Conservation (phyloP, 2,329 filamentous ascomycete species). For the Xylariaceae sp. region DNA sequence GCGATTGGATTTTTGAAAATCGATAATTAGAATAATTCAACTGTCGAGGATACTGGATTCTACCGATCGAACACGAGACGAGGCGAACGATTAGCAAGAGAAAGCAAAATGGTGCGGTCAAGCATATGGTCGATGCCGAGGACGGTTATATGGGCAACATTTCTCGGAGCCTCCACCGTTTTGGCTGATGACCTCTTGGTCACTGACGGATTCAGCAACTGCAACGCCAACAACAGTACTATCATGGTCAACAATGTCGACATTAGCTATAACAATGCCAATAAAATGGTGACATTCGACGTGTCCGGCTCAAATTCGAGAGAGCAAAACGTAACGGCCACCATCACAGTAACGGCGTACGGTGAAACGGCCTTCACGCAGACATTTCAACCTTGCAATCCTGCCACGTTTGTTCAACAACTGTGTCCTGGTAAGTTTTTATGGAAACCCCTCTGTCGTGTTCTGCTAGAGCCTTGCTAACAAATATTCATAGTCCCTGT, state of each 20-base stretch:
- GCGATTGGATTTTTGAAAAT: slow-evolving; percentile 18
- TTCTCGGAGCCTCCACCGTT: slow-evolving; percentile 41
- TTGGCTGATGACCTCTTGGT: slow-evolving; percentile 68
- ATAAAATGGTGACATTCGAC: slow-evolving; percentile 73
- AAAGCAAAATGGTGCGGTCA: slow-evolving; percentile 26
- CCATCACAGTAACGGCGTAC: slow-evolving; percentile 75
- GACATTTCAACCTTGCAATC: slow-evolving; percentile 77
- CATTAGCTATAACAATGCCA: slow-evolving; percentile 73
- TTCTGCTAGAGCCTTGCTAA: slow-evolving; percentile 14
- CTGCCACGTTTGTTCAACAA: slow-evolving; percentile 60
- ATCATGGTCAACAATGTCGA: slow-evolving; percentile 72
- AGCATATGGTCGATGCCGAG: slow-evolving; percentile 27
- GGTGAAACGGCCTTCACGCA: slow-evolving; percentile 76
- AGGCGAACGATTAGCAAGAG: neutral
- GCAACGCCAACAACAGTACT: slow-evolving; percentile 48
- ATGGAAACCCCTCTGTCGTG: neutral
- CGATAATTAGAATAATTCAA: slow-evolving; percentile 11
- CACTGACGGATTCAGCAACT: slow-evolving; percentile 77
- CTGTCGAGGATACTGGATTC: too few relatives aligned
- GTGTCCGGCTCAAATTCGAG: slow-evolving; percentile 71
- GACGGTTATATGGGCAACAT: slow-evolving; percentile 33
- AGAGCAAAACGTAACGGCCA: slow-evolving; percentile 75
- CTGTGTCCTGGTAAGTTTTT: slow-evolving; percentile 71
- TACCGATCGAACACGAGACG: neutral
- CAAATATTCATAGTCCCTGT: slow-evolving; percentile 56